Evolutionary conservation across 1,139 yeast species (phyloP), one percentile per base, ranked within the genome.

Genomic region (Suhomyces yuchorum): DNA sequence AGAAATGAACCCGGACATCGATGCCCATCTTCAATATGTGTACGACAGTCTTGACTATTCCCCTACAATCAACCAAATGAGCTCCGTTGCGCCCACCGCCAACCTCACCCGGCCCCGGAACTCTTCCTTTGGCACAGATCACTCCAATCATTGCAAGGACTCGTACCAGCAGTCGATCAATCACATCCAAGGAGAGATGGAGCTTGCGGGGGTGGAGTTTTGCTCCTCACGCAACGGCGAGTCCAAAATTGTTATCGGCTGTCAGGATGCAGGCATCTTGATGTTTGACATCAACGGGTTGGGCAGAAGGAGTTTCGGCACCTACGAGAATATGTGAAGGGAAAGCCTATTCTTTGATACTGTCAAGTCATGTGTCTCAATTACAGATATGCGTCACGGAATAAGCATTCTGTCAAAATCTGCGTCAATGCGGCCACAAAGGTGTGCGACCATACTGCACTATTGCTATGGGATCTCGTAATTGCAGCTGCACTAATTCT

Each of bases 181-280:
- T 48, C 77, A 73, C 51, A 63, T 71, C n/a, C 67, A 72, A 45
- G 80, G 80, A 11, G 80, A 75, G 56, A 72, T 75, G 77, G 77
- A 74, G 50, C 58, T 75, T 33, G 61, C 70, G 22, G 80, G 80
- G 2, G 54, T 75, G 24, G 78, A 73, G 49, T 73, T 77, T 70
- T 51, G 56, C 41, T 40, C 37, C 18, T 43, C 51, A 3, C 40
- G 34, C 3, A 42, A 44, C 18, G 60, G 55, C 46, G 72, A 67
- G 28, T 61, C 65, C 40, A 68, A 68, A 48, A 60, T 75, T 37
- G 58, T 67, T 22, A 67, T 75, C 49, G 79, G 78, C 2, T 68
- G 77, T 53, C 75, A 74, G 50, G 71, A 69, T 46, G 78, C 76
- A 4, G 80, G 80, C 0, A 51, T 75, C n/a, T 53, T 74, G 42